Evolutionary conservation across 2,329 filamentous ascomycete species (phyloP).

Genomic region (Diaporthe ilicicola): DNA sequence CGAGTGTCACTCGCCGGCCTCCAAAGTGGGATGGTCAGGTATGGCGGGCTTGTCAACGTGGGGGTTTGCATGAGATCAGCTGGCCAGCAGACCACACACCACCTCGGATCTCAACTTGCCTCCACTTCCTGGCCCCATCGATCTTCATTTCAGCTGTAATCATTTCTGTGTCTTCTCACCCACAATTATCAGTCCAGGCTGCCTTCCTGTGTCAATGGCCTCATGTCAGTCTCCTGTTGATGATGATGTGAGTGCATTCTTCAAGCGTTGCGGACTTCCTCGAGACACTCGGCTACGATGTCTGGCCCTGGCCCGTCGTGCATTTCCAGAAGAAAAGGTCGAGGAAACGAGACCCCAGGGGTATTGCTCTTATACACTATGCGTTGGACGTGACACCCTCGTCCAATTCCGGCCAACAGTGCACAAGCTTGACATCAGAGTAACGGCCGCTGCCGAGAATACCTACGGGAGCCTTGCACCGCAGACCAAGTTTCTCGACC

Average conservation of each 20-base stretch:
- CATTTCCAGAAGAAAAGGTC: constrained; percentile 44
- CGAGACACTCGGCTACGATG: constrained; percentile 1
- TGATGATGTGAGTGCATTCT: constrained; percentile 26
- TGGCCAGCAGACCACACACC: not conserved
- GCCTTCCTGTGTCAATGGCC: not conserved
- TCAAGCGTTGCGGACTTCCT: constrained; percentile 25
- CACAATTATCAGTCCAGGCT: not conserved
- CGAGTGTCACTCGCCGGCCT: not conserved
- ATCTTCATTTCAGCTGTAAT: not conserved
- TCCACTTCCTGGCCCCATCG: not conserved
- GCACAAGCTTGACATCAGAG: constrained; percentile 51
- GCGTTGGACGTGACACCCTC: constrained; percentile 47
- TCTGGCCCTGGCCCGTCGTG: constrained; percentile 41
- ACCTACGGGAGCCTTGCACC: constrained; percentile 54
- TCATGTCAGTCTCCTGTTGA: not conserved
- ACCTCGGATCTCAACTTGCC: not conserved
- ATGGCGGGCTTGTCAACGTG: constrained; percentile 20
- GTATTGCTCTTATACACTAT: constrained; percentile 61
- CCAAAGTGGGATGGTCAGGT: not conserved
- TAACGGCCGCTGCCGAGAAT: constrained; percentile 47
- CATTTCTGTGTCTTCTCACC: not conserved
- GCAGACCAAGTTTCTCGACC: constrained; percentile 47
- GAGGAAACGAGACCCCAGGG: constrained; percentile 52
- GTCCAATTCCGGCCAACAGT: constrained; percentile 58
- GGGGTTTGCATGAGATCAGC: constrained; percentile 30